Evolutionary conservation across 768 basidiomycete genomes (phyloP).

Genomic region (Hypholoma sublateritium): DNA sequence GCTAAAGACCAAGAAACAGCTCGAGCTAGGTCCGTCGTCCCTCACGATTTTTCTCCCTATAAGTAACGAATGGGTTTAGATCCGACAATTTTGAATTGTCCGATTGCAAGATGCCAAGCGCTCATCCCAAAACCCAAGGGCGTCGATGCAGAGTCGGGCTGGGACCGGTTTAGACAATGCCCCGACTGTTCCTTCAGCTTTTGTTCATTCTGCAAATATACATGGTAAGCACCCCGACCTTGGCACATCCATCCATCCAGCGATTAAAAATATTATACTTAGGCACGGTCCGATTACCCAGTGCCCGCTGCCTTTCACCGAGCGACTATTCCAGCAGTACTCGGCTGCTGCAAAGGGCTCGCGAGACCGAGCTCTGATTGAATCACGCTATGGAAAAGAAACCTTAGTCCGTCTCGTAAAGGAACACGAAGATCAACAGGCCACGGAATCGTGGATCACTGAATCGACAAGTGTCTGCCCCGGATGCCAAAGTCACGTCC

Average conservation of each 20-base stretch:
- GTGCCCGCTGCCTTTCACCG: constrained; percentile 67
- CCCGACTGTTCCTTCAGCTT: constrained; percentile 72
- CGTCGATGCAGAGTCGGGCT: constrained; percentile 53
- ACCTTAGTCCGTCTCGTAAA: constrained; percentile 62
- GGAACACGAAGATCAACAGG: constrained; percentile 70
- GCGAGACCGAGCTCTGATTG: constrained; percentile 47
- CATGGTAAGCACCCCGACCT: constrained; percentile 54
- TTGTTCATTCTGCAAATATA: constrained; percentile 77
- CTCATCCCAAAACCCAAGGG: constrained; percentile 63
- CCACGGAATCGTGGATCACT: constrained; percentile 73
- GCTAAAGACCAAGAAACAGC: constrained; percentile 66
- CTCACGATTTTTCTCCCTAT: constrained; percentile 7
- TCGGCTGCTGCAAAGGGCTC: constrained; percentile 55
- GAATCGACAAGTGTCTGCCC: constrained; percentile 70
- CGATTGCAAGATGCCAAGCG: constrained; percentile 74
- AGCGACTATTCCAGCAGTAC: constrained; percentile 66
- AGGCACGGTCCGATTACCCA: constrained; percentile 39
- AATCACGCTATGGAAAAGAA: constrained; percentile 60
- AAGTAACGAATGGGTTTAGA: constrained; percentile 5
- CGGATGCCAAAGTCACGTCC: constrained; percentile 68
- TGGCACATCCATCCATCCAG: background rate
- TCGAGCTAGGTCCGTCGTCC: constrained; percentile 59
- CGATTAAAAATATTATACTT: background rate
- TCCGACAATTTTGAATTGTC: constrained; percentile 71
- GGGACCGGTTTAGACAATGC: constrained; percentile 74